Evolutionary conservation across 176 grass and related monocot genomes (phyloP), one percentile per base, ranked within the genome.

Genomic region (Oryza glumipatula): DNA sequence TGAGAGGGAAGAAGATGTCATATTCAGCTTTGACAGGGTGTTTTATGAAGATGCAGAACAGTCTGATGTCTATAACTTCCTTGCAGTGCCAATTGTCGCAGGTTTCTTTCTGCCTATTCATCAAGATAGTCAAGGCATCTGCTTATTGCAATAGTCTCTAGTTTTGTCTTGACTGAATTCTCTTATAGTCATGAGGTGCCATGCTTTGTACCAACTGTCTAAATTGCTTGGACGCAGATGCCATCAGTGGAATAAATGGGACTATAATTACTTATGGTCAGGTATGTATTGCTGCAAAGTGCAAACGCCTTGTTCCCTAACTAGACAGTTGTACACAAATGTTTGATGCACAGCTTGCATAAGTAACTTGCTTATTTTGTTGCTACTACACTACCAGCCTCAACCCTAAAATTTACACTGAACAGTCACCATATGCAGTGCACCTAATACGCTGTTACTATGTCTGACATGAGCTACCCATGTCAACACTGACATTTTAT

Each of bases 261-360:
- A 91, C 90, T 6, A 88, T 97, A 76, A 84, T 97, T 49, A 88
- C 86, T 70, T 97, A 97, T 82, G 92, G 95, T 28, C 95, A 94
- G 90, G 95, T 97, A 83, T 68, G 21, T 58, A 67, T 38, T 85
- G 45, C 22, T 86, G 24, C 72, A 78, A 28, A 58, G 17, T 83
- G 21, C 72, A 82, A 28, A 58, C 16, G 67, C 85, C 22, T 5
- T 41, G 39, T 41, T 41, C 39, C 39, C 39, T 41, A 41, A 41
- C 39, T 41, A 41, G 39, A 41, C 39, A 41, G 39, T 41, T 41
- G 39, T 1, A 41, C 7, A 41, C 3, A 63, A 9, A 76, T 84
- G 19, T 92, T 85, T 73, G 35, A 36, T 48, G 54, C 56, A 45
- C 24, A 65, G 6, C 14, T 64, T 83, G 47, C 51, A n/a, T 38